phyloP scores from a whole-genome alignment of 768 basidiomycete genomes.

The Kwoniella mangroviensis region DNA sequence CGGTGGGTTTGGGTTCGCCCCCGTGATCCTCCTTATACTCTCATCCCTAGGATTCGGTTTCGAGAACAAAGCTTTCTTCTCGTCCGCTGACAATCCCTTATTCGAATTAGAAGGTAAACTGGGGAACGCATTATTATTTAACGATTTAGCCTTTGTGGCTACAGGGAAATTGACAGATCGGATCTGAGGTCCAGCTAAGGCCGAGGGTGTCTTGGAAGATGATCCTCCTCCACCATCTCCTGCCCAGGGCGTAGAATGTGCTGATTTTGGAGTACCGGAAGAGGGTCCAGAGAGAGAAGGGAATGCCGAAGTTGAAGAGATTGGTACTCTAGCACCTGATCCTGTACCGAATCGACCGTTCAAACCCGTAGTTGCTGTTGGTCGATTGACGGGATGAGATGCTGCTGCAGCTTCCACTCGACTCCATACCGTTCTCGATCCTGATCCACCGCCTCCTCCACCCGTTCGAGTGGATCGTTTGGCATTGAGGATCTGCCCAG shows the following conservation, averaged over 20 bases:
- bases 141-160: conserved; percentile 33
- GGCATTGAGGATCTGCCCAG: conserved; percentile 80
- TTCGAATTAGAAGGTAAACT: conserved; percentile 36
- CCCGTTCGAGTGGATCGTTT: conserved; percentile 73
- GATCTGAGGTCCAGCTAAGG: conserved; percentile 42
- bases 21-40: conserved; percentile 45
- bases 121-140: conserved; percentile 49
- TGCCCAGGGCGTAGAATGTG: conserved; percentile 48
- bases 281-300: conserved; percentile 40
- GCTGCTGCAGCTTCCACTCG: conserved; percentile 81
- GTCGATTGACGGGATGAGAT: conserved; percentile 39
- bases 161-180: conserved; percentile 51
- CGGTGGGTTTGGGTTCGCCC: conserved; percentile 14
- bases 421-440: conserved; percentile 75
- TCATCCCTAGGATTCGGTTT: conserved; percentile 49
- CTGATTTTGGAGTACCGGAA: conserved; percentile 7
- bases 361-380: conserved; percentile 26
- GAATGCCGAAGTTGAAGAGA: conserved; percentile 36
- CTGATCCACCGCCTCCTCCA: conserved; percentile 60
- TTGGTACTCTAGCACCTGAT: conserved; percentile 18
- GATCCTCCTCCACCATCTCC: conserved; percentile 38
- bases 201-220: conserved; percentile 34
- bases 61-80: conserved; percentile 44
- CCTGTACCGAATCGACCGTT: conserved; percentile 51
- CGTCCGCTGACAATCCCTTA: conserved; percentile 27